These are phyloP conservation scores for Phaeolepiota aurea DNA, from an alignment of 768 basidiomycete species.

Conservation along the genomic window DNA sequence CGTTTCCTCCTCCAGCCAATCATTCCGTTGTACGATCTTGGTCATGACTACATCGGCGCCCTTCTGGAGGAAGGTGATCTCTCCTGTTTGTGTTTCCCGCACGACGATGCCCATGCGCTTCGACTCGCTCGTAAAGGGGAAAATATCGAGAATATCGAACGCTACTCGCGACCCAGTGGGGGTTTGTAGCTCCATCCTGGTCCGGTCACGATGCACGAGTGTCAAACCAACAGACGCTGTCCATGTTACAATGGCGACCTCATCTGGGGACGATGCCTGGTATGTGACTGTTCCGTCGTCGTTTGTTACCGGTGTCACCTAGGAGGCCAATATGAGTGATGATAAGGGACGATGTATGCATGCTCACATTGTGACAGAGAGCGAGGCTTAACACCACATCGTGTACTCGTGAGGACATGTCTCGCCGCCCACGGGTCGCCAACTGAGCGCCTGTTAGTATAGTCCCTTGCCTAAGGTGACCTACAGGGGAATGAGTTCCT, in stretches of 20 bases:
- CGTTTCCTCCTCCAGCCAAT: constrained; percentile 98
- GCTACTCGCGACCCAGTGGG: constrained; percentile 53
- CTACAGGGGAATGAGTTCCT: constrained; percentile 10
- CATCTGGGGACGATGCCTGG: constrained; percentile 97
- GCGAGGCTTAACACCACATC: constrained; percentile 93
- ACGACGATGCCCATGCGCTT: constrained; percentile 99
- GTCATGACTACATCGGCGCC: constrained; percentile 99
- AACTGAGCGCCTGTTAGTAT: constrained; percentile 71
- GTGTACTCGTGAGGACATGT: constrained; percentile 89
- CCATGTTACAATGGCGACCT: constrained; percentile 98
- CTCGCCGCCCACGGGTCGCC: constrained; percentile 81
- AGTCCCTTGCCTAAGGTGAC: constrained; percentile 43
- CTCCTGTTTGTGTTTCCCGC: constrained; percentile 64
- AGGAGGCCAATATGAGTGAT: constrained; percentile 2
- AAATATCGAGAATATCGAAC: constrained; percentile 88
- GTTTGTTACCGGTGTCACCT: constrained; percentile 94
- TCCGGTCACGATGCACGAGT: constrained; percentile 83
- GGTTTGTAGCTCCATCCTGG: constrained; percentile 76
- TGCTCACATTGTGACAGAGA: constrained; percentile 86
- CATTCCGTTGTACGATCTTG: constrained; percentile 89
- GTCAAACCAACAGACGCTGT: constrained; percentile 92
- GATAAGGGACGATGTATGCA: not conserved
- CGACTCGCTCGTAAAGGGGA: constrained; percentile 97
- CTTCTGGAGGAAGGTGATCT: constrained; percentile 89
- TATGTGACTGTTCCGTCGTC: constrained; percentile 95